phyloP scores from a whole-genome alignment of 1,284 basidiomycete species.

The Ceratobasidium sp. region DNA sequence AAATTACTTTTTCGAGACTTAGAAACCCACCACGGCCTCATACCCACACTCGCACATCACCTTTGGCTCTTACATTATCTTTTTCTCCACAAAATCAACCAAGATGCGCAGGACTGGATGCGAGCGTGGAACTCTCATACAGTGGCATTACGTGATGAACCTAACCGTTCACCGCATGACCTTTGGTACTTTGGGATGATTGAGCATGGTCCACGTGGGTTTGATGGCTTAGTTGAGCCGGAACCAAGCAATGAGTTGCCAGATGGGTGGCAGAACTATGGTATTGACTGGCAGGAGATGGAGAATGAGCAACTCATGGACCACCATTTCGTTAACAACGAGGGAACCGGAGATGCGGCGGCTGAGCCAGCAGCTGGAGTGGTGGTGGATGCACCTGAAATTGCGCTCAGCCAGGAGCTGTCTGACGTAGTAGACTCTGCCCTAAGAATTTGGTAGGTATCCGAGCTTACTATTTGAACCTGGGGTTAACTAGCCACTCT shows the following conservation, averaged over 20 bases:
- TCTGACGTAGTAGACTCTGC: neutral
- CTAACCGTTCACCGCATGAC: constrained; percentile 1
- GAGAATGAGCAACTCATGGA: neutral
- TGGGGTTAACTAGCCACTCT: neutral
- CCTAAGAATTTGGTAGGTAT: neutral
- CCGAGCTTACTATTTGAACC: neutral
- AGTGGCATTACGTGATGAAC: neutral
- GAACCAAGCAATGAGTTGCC: neutral
- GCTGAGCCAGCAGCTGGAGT: neutral
- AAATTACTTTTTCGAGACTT: constrained; percentile 56
- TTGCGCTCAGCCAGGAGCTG: neutral
- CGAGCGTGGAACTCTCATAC: constrained; percentile 48
- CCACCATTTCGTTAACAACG: neutral
- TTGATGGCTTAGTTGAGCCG: neutral
- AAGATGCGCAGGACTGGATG: constrained; percentile 33
- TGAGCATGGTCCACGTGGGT: constrained; percentile 1
- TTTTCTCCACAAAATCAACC: constrained; percentile 46
- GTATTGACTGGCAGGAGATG: neutral
- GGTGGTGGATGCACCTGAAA: neutral
- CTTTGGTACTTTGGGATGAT: constrained; percentile 13
- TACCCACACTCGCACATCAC: constrained; percentile 41
- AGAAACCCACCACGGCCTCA: constrained; percentile 52
- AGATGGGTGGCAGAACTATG: neutral
- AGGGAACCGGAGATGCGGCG: neutral
- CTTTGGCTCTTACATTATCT: constrained; percentile 50